These are phyloP conservation scores for Rhynchosporium graminicola DNA, from an alignment of 2,329 filamentous ascomycete species.

Conservation along the genomic window DNA sequence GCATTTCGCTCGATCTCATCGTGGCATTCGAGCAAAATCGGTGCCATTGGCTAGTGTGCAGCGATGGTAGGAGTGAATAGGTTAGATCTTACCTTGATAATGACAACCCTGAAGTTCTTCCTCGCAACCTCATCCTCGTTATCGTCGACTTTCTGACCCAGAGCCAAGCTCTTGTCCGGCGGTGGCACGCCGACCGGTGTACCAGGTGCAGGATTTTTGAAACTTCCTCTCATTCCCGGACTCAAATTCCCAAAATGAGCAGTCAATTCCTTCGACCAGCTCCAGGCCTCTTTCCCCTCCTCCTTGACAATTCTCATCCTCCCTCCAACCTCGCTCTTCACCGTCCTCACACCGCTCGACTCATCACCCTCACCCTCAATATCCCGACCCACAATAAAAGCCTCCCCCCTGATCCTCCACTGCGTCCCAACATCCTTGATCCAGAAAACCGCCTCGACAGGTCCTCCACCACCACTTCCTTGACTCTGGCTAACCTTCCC, in stretches of 20 bases:
- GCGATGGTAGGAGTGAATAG: no score
- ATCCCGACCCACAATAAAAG: constrained; percentile 73
- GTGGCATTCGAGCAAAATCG: not conserved
- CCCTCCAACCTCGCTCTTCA: constrained; percentile 59
- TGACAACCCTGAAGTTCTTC: constrained; percentile 74
- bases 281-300: constrained; percentile 51
- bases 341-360: constrained; percentile 54
- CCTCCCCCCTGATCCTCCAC: constrained; percentile 80
- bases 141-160: constrained; percentile 63
- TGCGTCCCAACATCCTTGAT: constrained; percentile 68
- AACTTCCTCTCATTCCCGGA: constrained; percentile 76
- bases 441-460: constrained; percentile 87
- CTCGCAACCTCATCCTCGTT: constrained; percentile 64
- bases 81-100: constrained; percentile 59
- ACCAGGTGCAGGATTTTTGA: constrained; percentile 68
- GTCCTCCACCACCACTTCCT: constrained; percentile 64
- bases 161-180: constrained; percentile 44
- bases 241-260: constrained; percentile 88
- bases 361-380: constrained; percentile 54
- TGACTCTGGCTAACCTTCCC: constrained; percentile 46
- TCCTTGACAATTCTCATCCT: constrained; percentile 60
- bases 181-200: constrained; percentile 55
- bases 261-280: constrained; percentile 77
- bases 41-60: not conserved
- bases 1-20: not conserved